Conservation (phyloP, 768 basidiomycete species). For the Kwoniella botswanensis region DNA sequence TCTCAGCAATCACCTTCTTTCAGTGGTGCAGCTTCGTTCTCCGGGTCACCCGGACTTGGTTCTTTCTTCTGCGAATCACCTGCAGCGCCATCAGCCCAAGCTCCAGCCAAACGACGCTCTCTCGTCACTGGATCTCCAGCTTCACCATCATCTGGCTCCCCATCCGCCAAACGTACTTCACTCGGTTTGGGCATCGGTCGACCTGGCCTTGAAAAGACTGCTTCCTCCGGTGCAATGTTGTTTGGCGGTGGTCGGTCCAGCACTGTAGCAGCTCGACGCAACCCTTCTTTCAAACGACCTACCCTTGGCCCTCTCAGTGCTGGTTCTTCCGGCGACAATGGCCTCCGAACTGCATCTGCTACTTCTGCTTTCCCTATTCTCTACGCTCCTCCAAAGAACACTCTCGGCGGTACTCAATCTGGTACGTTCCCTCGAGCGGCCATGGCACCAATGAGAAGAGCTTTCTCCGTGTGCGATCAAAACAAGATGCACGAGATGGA, state of each 20-base stretch:
- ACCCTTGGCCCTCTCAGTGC: conserved; percentile 41
- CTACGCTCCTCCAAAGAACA: conserved; percentile 34
- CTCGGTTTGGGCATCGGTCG: conserved; percentile 30
- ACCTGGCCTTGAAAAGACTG: conserved; percentile 40
- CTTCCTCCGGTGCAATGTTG: conserved; percentile 43
- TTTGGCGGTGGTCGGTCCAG: conserved; percentile 40
- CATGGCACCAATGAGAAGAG: conserved; percentile 52
- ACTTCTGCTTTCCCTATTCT: conserved; percentile 49
- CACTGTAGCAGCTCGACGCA: conserved; percentile 37
- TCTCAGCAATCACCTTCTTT: conserved; percentile 32
- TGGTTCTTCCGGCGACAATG: conserved; percentile 4
- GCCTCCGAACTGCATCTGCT: conserved; percentile 32
- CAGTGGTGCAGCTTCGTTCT: conserved; percentile 30
- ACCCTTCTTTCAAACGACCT: conserved; percentile 50
- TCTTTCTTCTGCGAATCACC: conserved; percentile 56
- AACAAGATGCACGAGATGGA: conserved; percentile 39
- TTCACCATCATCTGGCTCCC: conserved; percentile 49
- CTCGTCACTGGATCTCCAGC: conserved; percentile 50
- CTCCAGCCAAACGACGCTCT: conserved; percentile 40
- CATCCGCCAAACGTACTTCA: conserved; percentile 48
- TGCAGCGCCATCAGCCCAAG: conserved; percentile 32
- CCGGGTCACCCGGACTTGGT: conserved; percentile 48
- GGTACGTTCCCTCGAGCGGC: conserved; percentile 41
- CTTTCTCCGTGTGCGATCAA: conserved; percentile 56
- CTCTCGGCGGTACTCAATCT: conserved; percentile 18